Conservation (phyloP, 352 stramenopile genomes). For the Phytophthora podocarpi region DNA sequence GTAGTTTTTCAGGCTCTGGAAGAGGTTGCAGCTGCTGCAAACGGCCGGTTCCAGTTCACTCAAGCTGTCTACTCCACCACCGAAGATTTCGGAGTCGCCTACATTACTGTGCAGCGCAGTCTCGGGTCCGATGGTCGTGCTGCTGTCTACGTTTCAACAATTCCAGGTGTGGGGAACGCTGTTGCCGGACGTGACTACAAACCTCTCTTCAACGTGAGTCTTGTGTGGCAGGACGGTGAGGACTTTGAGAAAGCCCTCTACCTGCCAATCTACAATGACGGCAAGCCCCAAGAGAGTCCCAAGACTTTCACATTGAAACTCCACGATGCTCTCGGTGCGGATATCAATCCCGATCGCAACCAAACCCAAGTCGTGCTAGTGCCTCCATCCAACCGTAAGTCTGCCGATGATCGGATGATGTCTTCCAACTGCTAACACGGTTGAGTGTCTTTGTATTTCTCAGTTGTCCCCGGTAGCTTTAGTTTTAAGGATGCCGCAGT, state of each 20-base stretch:
- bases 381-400: slow-evolving; percentile 60
- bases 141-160: slow-evolving; percentile 67
- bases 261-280: slow-evolving; percentile 67
- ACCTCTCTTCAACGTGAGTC: slow-evolving; percentile 64
- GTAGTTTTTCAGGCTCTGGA: background rate
- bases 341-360: slow-evolving; percentile 58
- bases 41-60: slow-evolving; percentile 65
- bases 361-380: slow-evolving; percentile 50
- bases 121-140: slow-evolving; percentile 64
- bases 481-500: slow-evolving; percentile 50
- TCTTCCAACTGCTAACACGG: background rate
- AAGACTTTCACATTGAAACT: slow-evolving; percentile 65
- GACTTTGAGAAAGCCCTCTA: slow-evolving; percentile 73
- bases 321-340: slow-evolving; percentile 58
- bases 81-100: slow-evolving; percentile 69
- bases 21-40: slow-evolving; percentile 12
- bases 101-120: slow-evolving; percentile 67
- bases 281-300: slow-evolving; percentile 45
- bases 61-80: slow-evolving; percentile 60
- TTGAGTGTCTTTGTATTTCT: background rate
- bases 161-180: slow-evolving; percentile 45
- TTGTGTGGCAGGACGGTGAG: slow-evolving; percentile 81
- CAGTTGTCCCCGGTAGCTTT: slow-evolving; percentile 61
- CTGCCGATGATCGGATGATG: too few species aligned
- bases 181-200: slow-evolving; percentile 61